Evolutionary conservation across 768 basidiomycete species (phyloP).

Genomic region (Boletellus emodensis): DNA sequence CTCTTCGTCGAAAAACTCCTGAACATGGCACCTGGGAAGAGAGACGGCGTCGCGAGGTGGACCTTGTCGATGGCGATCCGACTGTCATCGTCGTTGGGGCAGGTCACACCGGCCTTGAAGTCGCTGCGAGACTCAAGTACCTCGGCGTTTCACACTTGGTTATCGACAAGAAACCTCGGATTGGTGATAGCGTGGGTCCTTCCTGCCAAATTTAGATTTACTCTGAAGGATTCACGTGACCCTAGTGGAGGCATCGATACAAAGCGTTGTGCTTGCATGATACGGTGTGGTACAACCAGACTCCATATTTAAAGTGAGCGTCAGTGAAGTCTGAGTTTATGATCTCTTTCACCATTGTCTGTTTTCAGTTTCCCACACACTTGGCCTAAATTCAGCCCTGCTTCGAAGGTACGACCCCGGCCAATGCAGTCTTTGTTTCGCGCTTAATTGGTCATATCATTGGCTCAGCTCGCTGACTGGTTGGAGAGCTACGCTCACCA

Average conservation of each 20-base stretch:
- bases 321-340: background rate
- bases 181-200: slow-evolving; percentile 43
- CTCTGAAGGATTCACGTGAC: background rate
- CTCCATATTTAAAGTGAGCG: slow-evolving; percentile 51
- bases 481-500: slow-evolving; percentile 57
- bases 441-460: background rate
- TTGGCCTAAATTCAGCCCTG: slow-evolving; percentile 54
- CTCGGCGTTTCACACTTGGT: slow-evolving; percentile 53
- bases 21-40: slow-evolving; percentile 56
- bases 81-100: slow-evolving; percentile 61
- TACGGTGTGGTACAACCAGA: slow-evolving; percentile 51
- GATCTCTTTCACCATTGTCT: background rate
- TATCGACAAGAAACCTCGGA: slow-evolving; percentile 49
- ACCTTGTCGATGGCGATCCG: slow-evolving; percentile 49
- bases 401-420: slow-evolving; percentile 39
- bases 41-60: slow-evolving; percentile 37
- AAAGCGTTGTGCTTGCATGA: slow-evolving; percentile 54
- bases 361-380: slow-evolving; percentile 47
- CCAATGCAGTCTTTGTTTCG: background rate
- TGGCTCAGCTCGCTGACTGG: slow-evolving; percentile 56
- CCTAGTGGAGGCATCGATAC: slow-evolving; percentile 55
- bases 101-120: slow-evolving; percentile 63
- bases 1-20: slow-evolving; percentile 38
- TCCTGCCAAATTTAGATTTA: background rate
- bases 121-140: slow-evolving; percentile 62